Base-by-base conservation (phyloP, 2,329 filamentous ascomycete genomes). In the Phialocephala subalpina region DNA sequence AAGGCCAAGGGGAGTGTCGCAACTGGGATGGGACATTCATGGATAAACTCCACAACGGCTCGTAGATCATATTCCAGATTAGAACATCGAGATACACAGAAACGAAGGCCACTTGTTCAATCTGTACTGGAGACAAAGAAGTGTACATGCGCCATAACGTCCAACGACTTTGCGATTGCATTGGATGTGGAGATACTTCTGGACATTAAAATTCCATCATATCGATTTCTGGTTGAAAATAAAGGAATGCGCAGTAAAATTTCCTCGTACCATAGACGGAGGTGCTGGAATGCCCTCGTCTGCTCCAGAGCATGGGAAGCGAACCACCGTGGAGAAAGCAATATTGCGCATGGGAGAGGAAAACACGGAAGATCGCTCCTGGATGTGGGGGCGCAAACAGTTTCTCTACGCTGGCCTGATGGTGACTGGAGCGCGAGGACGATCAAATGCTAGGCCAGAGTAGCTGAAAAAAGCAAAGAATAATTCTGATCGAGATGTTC, bases 1-100 rank as follows among this genome's bases (percentile, higher is more conserved):
- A 29, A 33, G 7, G n/a, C 6, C 25, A 1, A n/a, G 35, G 35
- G 25, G 25, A 47, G 42, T 40, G 59, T 61, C 47, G 42, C 59
- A 16, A 55, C 55, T 61, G 59, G 47, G 16, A 12, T 38, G 47
- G 3, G 16, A 12, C 14, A 16, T 9, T 53, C 59, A 61, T n/a
- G 59, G 59, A 47, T 53, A 18, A 53, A 53, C 4, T 25, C 35
- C 29, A 27, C 55, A 38, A 57, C 55, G 55, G 55, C 55, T 22
- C 20, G 35, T 38, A 40, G 29, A 27, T 36, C n/a, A 29, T 14
- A 36, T 22, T 11, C 14, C 25, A 55, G 22, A 49, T 38, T 8
- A 38, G 2, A 5, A 29, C n/a, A 20, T 11, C 16, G 35, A 57
- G 2, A 38, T 38, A 38, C 16, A 57, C 33, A 57, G 16, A 40